These are phyloP conservation scores for Pyricularia grisea DNA, from an alignment of 2,329 filamentous ascomycete genomes.

Conservation along the genomic window DNA sequence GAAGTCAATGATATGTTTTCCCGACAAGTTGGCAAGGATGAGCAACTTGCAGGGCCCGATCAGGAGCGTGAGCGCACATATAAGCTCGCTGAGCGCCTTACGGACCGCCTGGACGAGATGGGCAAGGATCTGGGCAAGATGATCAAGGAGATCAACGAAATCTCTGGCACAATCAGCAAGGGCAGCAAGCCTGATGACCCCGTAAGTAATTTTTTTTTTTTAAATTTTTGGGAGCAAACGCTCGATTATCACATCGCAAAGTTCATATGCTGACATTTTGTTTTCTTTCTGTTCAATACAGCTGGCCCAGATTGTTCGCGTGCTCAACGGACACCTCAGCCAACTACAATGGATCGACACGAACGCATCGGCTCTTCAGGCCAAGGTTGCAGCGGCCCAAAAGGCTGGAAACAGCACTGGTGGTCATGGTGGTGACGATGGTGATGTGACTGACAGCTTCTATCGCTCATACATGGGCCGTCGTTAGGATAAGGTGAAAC, in stretches of 20 bases:
- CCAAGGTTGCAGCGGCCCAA: conserved; percentile 74
- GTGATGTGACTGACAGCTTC: conserved; percentile 76
- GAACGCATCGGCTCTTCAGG: conserved; percentile 69
- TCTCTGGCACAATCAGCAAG: conserved; percentile 82
- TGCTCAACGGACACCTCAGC: conserved; percentile 85
- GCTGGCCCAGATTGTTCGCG: conserved; percentile 90
- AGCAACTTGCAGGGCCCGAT: conserved; percentile 77
- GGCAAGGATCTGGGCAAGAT: conserved; percentile 87
- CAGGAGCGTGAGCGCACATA: conserved; percentile 95
- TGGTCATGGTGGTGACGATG: conserved; percentile 48
- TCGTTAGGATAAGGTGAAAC: conserved; percentile 31
- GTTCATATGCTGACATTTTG: neutral
- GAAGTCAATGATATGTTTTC: conserved; percentile 86
- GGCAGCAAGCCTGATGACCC: conserved; percentile 81
- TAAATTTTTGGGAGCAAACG: neutral
- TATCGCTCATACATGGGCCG: conserved; percentile 80
- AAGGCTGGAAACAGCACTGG: conserved; percentile 61
- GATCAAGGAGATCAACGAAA: conserved; percentile 96
- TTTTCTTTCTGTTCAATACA: conserved; percentile 26
- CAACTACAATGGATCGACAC: conserved; percentile 91
- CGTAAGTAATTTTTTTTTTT: conserved; percentile 57
- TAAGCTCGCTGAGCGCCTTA: conserved; percentile 88
- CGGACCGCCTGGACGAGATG: conserved; percentile 86
- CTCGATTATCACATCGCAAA: neutral
- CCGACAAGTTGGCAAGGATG: conserved; percentile 65